Percentiles rank a stretch among this genome's conserved stretches.
Evolutionary conservation across 1,284 basidiomycete genomes (phyloP).

Genomic region (Pseudomicrostroma phylloplanum): DNA sequence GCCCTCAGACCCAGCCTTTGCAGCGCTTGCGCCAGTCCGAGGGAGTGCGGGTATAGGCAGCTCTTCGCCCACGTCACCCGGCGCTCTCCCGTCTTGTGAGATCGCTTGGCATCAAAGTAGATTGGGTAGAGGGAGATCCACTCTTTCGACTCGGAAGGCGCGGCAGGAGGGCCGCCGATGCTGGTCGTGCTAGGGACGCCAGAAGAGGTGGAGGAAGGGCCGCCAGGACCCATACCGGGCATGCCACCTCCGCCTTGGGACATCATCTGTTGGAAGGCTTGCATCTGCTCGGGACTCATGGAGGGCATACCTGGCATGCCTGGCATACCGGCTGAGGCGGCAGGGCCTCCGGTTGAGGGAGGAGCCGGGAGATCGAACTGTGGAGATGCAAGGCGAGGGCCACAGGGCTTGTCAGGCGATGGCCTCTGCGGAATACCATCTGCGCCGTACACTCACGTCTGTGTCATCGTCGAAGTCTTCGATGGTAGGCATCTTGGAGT

Average conservation of each 20-base stretch:
- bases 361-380: slow-evolving; percentile 40
- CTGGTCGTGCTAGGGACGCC: slow-evolving; percentile 14
- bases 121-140: slow-evolving; percentile 95
- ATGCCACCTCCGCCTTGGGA: slow-evolving; percentile 19
- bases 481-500: slow-evolving; percentile 6
- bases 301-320: slow-evolving; percentile 13
- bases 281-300: slow-evolving; percentile 26
- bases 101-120: slow-evolving; percentile 90
- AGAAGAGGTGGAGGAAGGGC: slow-evolving; percentile 16
- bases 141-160: slow-evolving; percentile 54
- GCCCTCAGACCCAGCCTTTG: slow-evolving; percentile 68
- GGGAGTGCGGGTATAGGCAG: slow-evolving; percentile 89
- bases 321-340: slow-evolving; percentile 11
- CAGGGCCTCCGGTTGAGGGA: slow-evolving; percentile 21
- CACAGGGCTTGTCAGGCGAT: not conserved
- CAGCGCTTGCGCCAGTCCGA: slow-evolving; percentile 80
- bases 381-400: not conserved
- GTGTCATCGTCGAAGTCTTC: slow-evolving; percentile 50
- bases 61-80: slow-evolving; percentile 71
- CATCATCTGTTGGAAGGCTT: slow-evolving; percentile 43
- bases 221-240: slow-evolving; percentile 7
- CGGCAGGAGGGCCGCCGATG: not conserved
- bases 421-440: not conserved
- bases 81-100: slow-evolving; percentile 73
- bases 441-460: slow-evolving; percentile 29